Conservation (phyloP, 345 rosid species). For the Syzygium aqueum region DNA sequence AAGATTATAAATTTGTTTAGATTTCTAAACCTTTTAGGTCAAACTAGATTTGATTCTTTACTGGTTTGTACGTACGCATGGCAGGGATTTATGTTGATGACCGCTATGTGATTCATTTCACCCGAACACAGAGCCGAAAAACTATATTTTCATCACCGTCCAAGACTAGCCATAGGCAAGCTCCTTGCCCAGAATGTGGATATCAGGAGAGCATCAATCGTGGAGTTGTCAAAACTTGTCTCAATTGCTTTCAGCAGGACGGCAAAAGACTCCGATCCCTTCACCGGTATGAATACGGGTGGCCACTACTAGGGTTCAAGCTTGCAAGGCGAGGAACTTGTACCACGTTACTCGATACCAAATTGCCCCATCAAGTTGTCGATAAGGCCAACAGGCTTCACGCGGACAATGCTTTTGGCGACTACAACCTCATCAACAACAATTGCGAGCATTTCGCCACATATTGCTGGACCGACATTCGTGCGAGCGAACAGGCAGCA, state of each 20-base stretch:
- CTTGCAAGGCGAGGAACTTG: background rate
- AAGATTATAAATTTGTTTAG: background rate
- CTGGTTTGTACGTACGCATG: background rate
- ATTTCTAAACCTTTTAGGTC: background rate
- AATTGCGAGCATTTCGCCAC: background rate
- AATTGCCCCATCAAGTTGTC: background rate
- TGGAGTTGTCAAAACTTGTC: background rate
- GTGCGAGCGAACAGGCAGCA: background rate
- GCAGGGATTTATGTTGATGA: background rate
- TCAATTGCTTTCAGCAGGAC: background rate
- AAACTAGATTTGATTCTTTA: background rate
- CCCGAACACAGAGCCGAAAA: background rate
- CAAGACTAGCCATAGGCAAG: background rate
- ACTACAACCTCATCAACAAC: background rate
- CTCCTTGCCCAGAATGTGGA: background rate
- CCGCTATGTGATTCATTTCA: background rate
- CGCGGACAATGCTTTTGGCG: fast-evolving
- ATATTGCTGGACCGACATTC: background rate
- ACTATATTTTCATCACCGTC: background rate
- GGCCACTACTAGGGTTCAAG: background rate
- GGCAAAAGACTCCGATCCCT: background rate
- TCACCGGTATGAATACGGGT: background rate
- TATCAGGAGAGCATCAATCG: background rate
- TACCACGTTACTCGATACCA: background rate
- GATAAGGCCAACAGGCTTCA: background rate